Conservation (phyloP, 148 eudicot species). For the Vaccinium macrocarpon region DNA sequence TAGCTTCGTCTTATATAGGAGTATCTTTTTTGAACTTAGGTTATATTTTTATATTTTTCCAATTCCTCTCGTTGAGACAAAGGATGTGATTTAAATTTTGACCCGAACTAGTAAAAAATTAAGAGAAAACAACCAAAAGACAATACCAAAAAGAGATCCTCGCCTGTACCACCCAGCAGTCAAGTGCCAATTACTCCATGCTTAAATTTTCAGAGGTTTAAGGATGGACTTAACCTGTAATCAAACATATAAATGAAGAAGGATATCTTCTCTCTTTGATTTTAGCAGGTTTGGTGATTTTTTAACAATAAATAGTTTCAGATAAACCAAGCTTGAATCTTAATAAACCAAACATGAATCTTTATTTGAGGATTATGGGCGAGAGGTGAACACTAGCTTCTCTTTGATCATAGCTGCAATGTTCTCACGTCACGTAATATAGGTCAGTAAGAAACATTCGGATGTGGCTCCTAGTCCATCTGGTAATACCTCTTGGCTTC, state of each 20-base stretch:
- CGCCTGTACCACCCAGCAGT: constrained; percentile 4
- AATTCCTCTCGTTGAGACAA: no score
- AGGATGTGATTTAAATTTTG: no score
- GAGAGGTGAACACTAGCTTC: neutral
- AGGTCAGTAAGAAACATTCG: neutral
- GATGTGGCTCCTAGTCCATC: no score
- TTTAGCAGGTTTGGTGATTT: constrained; percentile 20
- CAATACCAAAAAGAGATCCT: neutral
- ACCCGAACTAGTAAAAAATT: no score
- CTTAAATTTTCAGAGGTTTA: constrained; percentile 9
- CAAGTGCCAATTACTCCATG: neutral
- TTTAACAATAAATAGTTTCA: neutral
- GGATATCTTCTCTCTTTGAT: constrained; percentile 13
- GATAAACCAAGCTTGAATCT: neutral
- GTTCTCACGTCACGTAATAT: neutral
- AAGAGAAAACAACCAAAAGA: no score
- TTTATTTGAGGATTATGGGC: neutral
- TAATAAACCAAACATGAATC: neutral
- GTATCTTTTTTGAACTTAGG: no score
- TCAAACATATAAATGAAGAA: constrained; percentile 7
- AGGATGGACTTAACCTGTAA: constrained; percentile 6
- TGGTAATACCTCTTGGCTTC: no score
- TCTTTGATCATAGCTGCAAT: neutral
- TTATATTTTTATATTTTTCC: no score
- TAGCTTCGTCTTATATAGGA: no score